phyloP scores from a whole-genome alignment of 352 stramenopile species.

The Globisporangium acanthophoron region DNA sequence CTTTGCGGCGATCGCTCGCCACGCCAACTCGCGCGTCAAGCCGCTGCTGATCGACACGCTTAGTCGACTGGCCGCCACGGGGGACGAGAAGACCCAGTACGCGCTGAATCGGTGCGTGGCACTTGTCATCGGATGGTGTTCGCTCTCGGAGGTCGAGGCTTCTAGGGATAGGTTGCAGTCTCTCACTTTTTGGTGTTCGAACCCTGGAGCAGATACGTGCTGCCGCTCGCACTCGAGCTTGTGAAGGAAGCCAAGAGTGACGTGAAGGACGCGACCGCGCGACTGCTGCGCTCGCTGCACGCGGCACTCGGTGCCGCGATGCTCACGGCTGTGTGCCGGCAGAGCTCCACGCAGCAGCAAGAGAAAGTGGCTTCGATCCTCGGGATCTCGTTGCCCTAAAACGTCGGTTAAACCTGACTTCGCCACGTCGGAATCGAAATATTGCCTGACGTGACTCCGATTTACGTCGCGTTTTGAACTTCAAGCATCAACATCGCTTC shows the following conservation, averaged over 20 bases:
- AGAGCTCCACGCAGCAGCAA: constrained; percentile 52
- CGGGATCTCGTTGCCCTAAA: constrained; percentile 13
- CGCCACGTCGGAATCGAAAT: neutral
- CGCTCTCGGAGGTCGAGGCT: neutral
- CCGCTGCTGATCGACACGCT: constrained; percentile 53
- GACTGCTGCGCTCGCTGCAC: constrained; percentile 30
- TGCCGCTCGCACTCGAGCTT: constrained; percentile 61
- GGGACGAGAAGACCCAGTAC: constrained; percentile 51
- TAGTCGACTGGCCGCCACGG: constrained; percentile 22
- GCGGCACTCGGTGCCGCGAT: constrained; percentile 18
- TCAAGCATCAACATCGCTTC: too few relatives aligned
- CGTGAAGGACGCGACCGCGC: constrained; percentile 49
- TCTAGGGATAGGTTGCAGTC: neutral
- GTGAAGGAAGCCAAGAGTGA: constrained; percentile 75
- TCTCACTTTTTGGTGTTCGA: neutral
- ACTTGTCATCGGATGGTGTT: neutral
- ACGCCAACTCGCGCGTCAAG: constrained; percentile 54
- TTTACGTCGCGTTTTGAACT: neutral
- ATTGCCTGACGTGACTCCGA: neutral
- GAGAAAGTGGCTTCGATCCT: constrained; percentile 45
- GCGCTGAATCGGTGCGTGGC: constrained; percentile 33
- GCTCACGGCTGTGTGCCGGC: constrained; percentile 27
- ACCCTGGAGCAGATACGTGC: constrained; percentile 35
- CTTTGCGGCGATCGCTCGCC: constrained; percentile 36
- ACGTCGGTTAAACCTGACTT: neutral